phyloP scores from a whole-genome alignment of 1,284 basidiomycete species.

The Mycosarcoma mackinlayi region DNA sequence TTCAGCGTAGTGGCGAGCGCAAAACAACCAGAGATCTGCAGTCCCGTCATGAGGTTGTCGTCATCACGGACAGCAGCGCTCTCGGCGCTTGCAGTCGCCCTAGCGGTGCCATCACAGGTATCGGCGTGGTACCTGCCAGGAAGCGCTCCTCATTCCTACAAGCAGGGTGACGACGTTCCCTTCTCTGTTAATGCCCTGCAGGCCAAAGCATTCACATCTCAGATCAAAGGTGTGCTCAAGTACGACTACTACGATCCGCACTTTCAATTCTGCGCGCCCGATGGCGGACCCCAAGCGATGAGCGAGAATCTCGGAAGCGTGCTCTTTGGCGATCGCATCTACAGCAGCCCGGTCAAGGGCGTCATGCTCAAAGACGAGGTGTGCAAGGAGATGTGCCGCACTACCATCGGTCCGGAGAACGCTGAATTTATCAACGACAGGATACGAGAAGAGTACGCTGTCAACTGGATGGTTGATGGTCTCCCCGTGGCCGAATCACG shows the following conservation, averaged over 20 bases:
- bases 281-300: conserved; percentile 79
- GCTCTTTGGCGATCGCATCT: conserved; percentile 94
- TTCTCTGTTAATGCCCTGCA: conserved; percentile 68
- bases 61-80: conserved; percentile 12
- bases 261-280: conserved; percentile 88
- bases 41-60: conserved; percentile 25
- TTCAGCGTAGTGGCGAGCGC: neutral
- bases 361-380: conserved; percentile 79
- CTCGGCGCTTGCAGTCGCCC: conserved; percentile 17
- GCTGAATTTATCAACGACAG: conserved; percentile 90
- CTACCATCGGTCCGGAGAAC: conserved; percentile 77
- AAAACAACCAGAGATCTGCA: neutral
- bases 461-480: conserved; percentile 95
- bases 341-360: conserved; percentile 87
- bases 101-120: conserved; percentile 20
- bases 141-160: conserved; percentile 68
- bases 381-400: conserved; percentile 81
- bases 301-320: conserved; percentile 91
- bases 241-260: conserved; percentile 84
- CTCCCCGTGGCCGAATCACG: conserved; percentile 78
- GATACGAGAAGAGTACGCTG: conserved; percentile 89
- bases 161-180: conserved; percentile 64
- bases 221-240: conserved; percentile 61
- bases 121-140: conserved; percentile 69
- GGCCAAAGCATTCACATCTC: conserved; percentile 61